phyloP scores from a whole-genome alignment of 1,284 basidiomycete genomes.

The Rhizopogon hawkerae region DNA sequence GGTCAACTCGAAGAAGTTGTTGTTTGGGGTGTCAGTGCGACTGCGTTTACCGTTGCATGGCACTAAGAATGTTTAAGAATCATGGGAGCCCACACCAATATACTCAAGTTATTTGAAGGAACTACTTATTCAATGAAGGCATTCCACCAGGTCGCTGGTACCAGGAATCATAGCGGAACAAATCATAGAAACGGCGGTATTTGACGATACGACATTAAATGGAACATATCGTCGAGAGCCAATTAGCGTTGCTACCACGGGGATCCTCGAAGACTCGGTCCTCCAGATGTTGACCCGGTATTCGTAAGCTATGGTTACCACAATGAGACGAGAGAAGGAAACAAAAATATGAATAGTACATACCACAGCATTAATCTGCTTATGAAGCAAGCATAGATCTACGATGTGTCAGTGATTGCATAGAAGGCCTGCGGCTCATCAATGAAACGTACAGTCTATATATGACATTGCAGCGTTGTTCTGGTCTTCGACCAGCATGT shows the following conservation, averaged over 20 bases:
- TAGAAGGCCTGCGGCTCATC: constrained; percentile 14
- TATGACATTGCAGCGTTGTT: constrained; percentile 94
- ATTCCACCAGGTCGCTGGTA: background rate
- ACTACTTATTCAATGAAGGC: no score
- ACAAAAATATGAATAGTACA: constrained; percentile 22
- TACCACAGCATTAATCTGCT: constrained; percentile 56
- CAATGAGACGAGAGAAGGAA: background rate
- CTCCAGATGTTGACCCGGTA: constrained; percentile 34
- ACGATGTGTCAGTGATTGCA: constrained; percentile 28
- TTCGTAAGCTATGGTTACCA: constrained; percentile 31
- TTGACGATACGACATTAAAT: background rate
- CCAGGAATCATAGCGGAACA: background rate
- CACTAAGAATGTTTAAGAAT: background rate
- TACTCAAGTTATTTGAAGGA: background rate
- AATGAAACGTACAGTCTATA: constrained; percentile 62
- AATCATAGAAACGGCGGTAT: background rate
- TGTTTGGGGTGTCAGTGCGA: no score
- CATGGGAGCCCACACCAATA: background rate
- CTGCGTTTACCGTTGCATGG: background rate
- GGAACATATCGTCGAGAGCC: background rate
- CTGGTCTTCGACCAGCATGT: constrained; percentile 94
- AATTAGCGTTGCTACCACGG: constrained; percentile 35
- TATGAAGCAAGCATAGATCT: constrained; percentile 50
- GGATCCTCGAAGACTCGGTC: constrained; percentile 34
- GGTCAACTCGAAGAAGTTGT: no score